Evolutionary conservation across 2,329 filamentous ascomycete genomes (phyloP), one percentile per base, ranked within the genome.

Genomic region (Curvularia lunata): DNA sequence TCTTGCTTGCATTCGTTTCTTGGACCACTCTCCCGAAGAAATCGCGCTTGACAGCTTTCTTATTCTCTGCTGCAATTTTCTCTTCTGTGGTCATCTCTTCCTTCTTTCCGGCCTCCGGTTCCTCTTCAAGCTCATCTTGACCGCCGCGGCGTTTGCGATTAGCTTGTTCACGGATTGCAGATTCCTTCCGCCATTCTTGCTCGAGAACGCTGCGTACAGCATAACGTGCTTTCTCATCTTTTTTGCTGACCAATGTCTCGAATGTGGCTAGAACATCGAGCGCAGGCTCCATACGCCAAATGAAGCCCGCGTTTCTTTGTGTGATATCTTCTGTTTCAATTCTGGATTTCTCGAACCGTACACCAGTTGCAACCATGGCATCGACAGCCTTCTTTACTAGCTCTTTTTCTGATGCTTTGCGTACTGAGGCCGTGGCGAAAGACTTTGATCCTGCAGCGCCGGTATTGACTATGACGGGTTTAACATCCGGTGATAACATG

Each of bases 251-350:
- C 4, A 86, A 85, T 0, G 91, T 91, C 65, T 91, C 88, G 67
- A 91, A 98, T 0, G 85, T 84, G 1, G 89, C 84, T 0, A 98
- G 83, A 8, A 85, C 82, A 76, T 99, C 95, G n/a, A 99, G 83
- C 0, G 86, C 82, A 84, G 95, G 95, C 71, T 98, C 94, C 91
- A 99, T 93, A 52, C 95, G 87, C 77, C 96, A 98, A 8, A 96
- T 88, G 84, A 88, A 98, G 65, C 85, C 88, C 32, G 86, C 84
- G 56, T 70, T 76, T 13, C 71, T 66, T 19, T 71, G 72, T 9
- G 68, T 68, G 5, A 82, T 75, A 7, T 84, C 84, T 34, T 91
- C 89, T 12, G 83, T 83, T 70, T 96, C 92, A 42, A 98, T 85
- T 67, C 88, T 88, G 12, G 90, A 89, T 70, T 88, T 89, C 64